phyloP scores from a whole-genome alignment of 2,329 filamentous ascomycete species.

The Monilinia aucupariae region DNA sequence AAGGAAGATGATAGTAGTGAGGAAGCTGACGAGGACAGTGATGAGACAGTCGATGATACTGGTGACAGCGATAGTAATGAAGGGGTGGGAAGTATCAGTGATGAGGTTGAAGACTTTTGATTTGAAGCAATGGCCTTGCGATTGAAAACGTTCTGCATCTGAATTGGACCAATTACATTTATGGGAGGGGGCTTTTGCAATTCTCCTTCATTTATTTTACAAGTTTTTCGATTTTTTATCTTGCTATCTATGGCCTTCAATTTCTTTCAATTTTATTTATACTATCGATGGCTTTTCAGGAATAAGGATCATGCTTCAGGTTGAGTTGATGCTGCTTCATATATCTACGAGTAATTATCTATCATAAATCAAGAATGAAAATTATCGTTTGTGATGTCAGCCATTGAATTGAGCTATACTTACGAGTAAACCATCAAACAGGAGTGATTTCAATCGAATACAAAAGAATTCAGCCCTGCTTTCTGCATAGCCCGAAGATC shows the following conservation, averaged over 20 bases:
- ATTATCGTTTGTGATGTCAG: no score
- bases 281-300: not conserved
- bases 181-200: no score
- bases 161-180: not conserved
- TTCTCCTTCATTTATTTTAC: not conserved
- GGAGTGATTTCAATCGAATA: no score
- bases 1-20: no score
- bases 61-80: not conserved
- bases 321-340: not conserved
- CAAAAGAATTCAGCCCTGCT: no score
- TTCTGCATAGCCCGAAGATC: no score
- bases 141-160: not conserved
- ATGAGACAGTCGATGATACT: not conserved
- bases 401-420: no score
- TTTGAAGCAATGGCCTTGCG: not conserved
- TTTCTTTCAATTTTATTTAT: not conserved
- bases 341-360: not conserved
- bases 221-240: not conserved
- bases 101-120: not conserved
- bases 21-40: not conserved
- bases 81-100: not conserved
- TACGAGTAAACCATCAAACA: no score
- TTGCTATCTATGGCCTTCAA: not conserved
- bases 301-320: not conserved
- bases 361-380: no score